A percentile compares a stretch with the other conserved stretches of the same genome.
Evolutionary conservation across 2,329 filamentous ascomycete genomes (phyloP).

Genomic region (Hymenoscyphus scutula): DNA sequence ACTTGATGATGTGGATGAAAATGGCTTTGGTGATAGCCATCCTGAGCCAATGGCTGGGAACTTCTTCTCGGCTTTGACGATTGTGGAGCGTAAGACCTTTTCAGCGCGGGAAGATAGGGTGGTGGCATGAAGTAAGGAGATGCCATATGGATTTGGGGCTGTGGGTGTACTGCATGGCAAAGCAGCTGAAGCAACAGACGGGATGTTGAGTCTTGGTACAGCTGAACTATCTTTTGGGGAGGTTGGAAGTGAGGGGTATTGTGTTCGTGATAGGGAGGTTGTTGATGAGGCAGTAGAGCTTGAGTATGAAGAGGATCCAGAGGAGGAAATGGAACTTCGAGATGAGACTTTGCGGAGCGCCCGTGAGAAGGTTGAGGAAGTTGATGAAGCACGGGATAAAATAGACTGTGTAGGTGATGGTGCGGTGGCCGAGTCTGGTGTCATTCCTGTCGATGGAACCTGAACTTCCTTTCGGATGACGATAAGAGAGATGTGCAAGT

Average conservation of each 20-base stretch:
- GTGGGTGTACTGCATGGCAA: constrained; percentile 34
- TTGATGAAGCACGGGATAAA: constrained; percentile 17
- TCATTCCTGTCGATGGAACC: constrained; percentile 40
- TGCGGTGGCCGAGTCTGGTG: constrained; percentile 14
- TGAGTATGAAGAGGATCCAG: constrained; percentile 12
- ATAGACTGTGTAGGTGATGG: constrained; percentile 16
- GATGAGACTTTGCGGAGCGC: constrained; percentile 6
- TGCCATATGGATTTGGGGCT: constrained; percentile 43
- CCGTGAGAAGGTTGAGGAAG: constrained; percentile 10
- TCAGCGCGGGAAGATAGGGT: constrained; percentile 48
- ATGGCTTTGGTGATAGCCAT: constrained; percentile 34
- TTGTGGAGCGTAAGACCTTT: constrained; percentile 46
- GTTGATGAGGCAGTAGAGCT: constrained; percentile 19
- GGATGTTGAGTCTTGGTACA: constrained; percentile 15
- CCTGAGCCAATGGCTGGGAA: constrained; percentile 42
- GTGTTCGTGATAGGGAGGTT: constrained; percentile 25
- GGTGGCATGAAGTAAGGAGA: constrained; percentile 49
- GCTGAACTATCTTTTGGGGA: constrained; percentile 25
- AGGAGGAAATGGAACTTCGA: constrained; percentile 9
- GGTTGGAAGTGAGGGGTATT: constrained; percentile 27
- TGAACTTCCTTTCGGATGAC: constrained; percentile 57
- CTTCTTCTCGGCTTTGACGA: constrained; percentile 53
- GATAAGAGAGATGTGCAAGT: constrained; percentile 55
- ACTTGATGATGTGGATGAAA: constrained; percentile 41
- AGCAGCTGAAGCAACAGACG: constrained; percentile 26